phyloP scores from a whole-genome alignment of 495 filamentous ascomycete species.

The Daldinia caldariorum region DNA sequence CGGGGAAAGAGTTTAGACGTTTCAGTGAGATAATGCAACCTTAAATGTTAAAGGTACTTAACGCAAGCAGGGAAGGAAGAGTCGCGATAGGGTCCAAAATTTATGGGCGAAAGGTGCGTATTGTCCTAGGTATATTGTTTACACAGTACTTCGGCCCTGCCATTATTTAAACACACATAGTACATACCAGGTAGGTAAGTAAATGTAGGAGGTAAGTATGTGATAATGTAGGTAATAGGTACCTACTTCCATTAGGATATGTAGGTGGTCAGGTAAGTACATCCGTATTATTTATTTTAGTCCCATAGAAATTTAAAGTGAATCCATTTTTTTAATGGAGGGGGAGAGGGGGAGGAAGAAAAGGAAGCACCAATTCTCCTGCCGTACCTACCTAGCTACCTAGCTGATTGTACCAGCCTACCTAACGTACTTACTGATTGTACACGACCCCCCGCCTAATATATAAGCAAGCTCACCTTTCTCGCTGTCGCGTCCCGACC shows the following conservation, averaged over 20 bases:
- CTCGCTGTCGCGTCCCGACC: slow-evolving; percentile 55
- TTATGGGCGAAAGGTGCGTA: slow-evolving; percentile 17
- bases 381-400: slow-evolving; percentile 31
- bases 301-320: slow-evolving; percentile 23
- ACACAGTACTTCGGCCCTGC: no score
- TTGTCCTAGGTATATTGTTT: no score
- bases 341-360: slow-evolving; percentile 13
- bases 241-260: no score
- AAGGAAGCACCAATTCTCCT: slow-evolving; percentile 22
- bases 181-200: no score
- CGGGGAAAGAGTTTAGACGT: slow-evolving; percentile 37
- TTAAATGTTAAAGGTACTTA: slow-evolving; percentile 25
- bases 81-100: slow-evolving; percentile 34
- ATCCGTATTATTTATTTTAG: slow-evolving; percentile 28
- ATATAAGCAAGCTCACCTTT: slow-evolving; percentile 59
- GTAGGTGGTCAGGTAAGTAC: no score
- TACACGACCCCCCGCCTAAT: slow-evolving; percentile 54
- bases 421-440: slow-evolving; percentile 47
- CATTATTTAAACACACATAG: no score
- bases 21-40: slow-evolving; percentile 44
- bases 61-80: slow-evolving; percentile 5
- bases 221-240: no score
- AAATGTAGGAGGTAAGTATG: no score
- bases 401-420: slow-evolving; percentile 42
- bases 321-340: slow-evolving; percentile 25